A percentile compares a stretch with the other conserved stretches of the same genome.
Evolutionary conservation across 208 protist genomes (phyloP).

Genomic region (Strigomonas culicis): DNA sequence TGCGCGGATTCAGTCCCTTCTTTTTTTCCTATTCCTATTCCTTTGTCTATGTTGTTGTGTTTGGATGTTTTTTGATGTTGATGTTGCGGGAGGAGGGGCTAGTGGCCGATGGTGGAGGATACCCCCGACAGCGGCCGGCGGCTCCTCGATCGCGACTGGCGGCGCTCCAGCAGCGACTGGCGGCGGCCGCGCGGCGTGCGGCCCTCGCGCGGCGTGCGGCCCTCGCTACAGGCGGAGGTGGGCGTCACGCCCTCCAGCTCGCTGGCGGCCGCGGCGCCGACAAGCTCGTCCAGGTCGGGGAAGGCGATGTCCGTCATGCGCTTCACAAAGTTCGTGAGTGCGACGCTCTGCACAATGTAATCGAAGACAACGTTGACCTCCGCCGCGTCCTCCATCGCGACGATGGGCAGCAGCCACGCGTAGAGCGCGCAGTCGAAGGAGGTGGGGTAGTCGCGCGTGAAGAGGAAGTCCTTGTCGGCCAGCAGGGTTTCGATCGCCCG

Average conservation of each 20-base stretch:
- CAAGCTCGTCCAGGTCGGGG: constrained; percentile 35
- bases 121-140: too few relatives aligned
- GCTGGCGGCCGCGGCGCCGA: background rate
- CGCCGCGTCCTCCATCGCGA: constrained; percentile 36
- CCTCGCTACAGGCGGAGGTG: background rate
- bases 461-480: constrained; percentile 32
- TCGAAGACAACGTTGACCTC: constrained; percentile 41
- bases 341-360: constrained; percentile 37
- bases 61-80: background rate
- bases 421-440: constrained; percentile 72
- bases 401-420: constrained; percentile 48
- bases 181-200: background rate
- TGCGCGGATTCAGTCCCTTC: background rate
- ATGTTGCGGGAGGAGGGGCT: too few relatives aligned
- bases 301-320: constrained; percentile 47
- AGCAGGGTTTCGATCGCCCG: constrained; percentile 50
- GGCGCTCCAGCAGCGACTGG: background rate
- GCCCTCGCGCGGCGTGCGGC: background rate
- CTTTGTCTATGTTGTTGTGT: background rate
- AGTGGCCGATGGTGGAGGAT: too few relatives aligned
- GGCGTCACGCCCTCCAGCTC: background rate
- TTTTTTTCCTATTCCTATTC: constrained; percentile 7
- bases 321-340: constrained; percentile 50
- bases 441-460: constrained; percentile 28
- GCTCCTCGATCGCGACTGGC: background rate